Conservation (phyloP, 495 filamentous ascomycete species). For the Lasiosphaeria hispida region DNA sequence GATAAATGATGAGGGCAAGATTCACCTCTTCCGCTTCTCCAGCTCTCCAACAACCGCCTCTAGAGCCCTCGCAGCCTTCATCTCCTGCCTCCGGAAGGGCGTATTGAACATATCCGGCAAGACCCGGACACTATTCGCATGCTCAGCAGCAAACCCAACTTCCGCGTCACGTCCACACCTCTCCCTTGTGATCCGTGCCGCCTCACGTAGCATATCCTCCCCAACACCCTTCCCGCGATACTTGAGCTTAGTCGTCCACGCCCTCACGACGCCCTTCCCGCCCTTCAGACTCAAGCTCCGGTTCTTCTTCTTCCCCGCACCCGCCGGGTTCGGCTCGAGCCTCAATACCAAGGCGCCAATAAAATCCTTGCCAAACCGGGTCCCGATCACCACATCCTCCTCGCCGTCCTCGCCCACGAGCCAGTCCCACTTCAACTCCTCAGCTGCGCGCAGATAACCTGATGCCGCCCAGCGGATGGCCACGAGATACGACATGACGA, state of each 20-base stretch:
- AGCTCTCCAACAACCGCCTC: constrained; percentile 46
- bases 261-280: constrained; percentile 59
- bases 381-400: constrained; percentile 42
- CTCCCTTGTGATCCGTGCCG: constrained; percentile 55
- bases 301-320: constrained; percentile 22
- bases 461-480: constrained; percentile 41
- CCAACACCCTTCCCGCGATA: constrained; percentile 71
- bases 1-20: neutral
- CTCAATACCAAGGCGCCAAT: constrained; percentile 45
- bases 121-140: constrained; percentile 64
- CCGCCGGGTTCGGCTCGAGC: constrained; percentile 29
- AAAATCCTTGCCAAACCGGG: constrained; percentile 38
- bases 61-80: constrained; percentile 49
- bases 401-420: constrained; percentile 30
- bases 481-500: constrained; percentile 41
- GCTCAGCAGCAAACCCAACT: constrained; percentile 64
- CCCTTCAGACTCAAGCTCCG: constrained; percentile 34
- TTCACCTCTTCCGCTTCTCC: constrained; percentile 37
- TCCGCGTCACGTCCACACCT: constrained; percentile 55
- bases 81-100: constrained; percentile 56
- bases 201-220: constrained; percentile 62
- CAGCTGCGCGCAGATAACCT: constrained; percentile 40
- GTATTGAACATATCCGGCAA: constrained; percentile 60
- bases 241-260: constrained; percentile 68
- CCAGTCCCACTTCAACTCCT: constrained; percentile 39